These are phyloP conservation scores for Hygrophila difformis DNA, from an alignment of 257 asterid species.

Conservation along the genomic window DNA sequence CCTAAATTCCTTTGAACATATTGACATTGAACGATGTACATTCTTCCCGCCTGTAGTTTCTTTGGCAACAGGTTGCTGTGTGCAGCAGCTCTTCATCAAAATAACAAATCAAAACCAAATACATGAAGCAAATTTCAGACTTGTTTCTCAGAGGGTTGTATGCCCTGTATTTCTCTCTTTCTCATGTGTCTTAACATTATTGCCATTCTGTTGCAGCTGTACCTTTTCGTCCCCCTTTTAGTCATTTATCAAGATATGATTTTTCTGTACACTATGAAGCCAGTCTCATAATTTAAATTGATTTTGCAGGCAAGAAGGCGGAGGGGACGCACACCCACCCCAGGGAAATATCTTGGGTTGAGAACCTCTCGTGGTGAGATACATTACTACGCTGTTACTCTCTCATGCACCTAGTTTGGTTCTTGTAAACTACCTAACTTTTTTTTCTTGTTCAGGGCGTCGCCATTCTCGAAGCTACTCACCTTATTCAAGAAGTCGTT, in stretches of 20 bases:
- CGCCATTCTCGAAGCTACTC: slow-evolving; percentile 39
- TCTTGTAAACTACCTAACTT: background rate
- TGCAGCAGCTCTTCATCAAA: slow-evolving; percentile 96
- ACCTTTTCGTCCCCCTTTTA: no score
- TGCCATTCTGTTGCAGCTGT: no score
- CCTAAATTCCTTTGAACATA: no score
- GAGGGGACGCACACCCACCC: slow-evolving; percentile 93
- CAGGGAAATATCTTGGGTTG: slow-evolving; percentile 76
- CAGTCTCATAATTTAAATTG: slow-evolving; percentile 7
- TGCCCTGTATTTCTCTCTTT: slow-evolving; percentile 80
- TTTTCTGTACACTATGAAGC: no score
- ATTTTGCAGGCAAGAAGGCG: slow-evolving; percentile 71
- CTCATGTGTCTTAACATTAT: no score
- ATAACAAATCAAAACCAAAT: slow-evolving; percentile 66
- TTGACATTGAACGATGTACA: slow-evolving; percentile 29
- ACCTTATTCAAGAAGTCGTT: slow-evolving; percentile 30
- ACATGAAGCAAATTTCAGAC: slow-evolving; percentile 77
- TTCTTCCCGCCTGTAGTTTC: slow-evolving; percentile 45
- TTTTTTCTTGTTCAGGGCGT: slow-evolving; percentile 27
- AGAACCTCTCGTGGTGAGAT: slow-evolving; percentile 47
- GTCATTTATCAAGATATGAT: no score
- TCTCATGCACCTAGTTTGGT: background rate
- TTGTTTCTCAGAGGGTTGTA: slow-evolving; percentile 69
- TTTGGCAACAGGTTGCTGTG: slow-evolving; percentile 86
- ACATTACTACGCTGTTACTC: background rate